Conservation (phyloP, 192 early-diverging fungal genomes). For the Coemansia sp. region DNA sequence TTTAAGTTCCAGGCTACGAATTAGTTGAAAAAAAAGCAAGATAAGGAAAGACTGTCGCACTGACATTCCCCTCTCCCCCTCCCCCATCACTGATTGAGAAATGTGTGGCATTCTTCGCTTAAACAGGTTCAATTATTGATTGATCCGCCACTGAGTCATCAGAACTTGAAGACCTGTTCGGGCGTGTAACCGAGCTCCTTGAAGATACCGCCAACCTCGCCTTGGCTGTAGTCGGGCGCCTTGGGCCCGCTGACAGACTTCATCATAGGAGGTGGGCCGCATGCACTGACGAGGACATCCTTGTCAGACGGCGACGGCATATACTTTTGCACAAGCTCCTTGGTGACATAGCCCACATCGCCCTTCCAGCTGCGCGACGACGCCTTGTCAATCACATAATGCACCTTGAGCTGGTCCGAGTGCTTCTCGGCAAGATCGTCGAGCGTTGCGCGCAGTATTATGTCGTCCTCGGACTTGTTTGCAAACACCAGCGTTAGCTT, state of each 20-base stretch:
- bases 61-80: neutral
- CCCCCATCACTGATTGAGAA: too few relatives aligned
- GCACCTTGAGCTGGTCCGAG: conserved; percentile 64
- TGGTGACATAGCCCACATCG: conserved; percentile 72
- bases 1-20: neutral
- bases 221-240: conserved; percentile 79
- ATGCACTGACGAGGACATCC: conserved; percentile 61
- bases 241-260: conserved; percentile 74
- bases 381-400: conserved; percentile 67
- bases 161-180: conserved; percentile 83
- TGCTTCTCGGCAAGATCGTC: conserved; percentile 60
- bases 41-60: neutral
- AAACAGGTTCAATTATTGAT: too few relatives aligned
- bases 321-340: conserved; percentile 66
- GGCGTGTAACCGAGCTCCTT: conserved; percentile 73
- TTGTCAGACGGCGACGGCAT: conserved; percentile 60
- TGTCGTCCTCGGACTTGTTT: conserved; percentile 75
- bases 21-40: neutral
- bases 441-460: conserved; percentile 68
- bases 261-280: conserved; percentile 74
- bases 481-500: conserved; percentile 75
- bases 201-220: conserved; percentile 78
- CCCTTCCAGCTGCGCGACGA: conserved; percentile 64
- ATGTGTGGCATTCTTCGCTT: too few relatives aligned
- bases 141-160: neutral